phyloP scores from a whole-genome alignment of 2,329 filamentous ascomycete genomes.

The Clonostachys byssicola region DNA sequence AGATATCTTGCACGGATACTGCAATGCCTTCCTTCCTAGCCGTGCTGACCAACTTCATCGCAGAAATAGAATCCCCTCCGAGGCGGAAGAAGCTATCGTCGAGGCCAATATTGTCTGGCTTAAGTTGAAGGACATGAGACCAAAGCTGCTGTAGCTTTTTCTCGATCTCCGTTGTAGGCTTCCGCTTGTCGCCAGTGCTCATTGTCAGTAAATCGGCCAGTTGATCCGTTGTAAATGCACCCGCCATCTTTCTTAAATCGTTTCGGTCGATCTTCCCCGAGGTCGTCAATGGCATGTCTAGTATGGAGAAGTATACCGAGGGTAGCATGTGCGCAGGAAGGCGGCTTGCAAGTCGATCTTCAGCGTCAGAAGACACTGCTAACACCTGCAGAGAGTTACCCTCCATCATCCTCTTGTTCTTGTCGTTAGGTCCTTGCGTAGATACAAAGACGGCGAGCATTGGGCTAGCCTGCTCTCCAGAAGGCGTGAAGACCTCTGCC shows the following conservation, averaged over 20 bases:
- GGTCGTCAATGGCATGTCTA: slow-evolving; percentile 12
- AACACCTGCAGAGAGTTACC: too few relatives aligned
- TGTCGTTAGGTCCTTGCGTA: too few relatives aligned
- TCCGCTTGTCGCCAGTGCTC: neutral
- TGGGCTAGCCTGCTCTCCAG: too few relatives aligned
- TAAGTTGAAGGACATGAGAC: slow-evolving; percentile 23
- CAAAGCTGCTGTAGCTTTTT: slow-evolving; percentile 16
- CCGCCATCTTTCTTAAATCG: neutral
- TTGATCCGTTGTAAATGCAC: too few relatives aligned
- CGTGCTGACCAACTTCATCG: slow-evolving; percentile 9
- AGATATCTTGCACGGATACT: slow-evolving; percentile 11
- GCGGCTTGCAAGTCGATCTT: neutral
- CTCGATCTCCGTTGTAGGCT: slow-evolving; percentile 3
- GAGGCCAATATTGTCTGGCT: slow-evolving; percentile 4
- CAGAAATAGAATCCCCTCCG: slow-evolving; percentile 19
- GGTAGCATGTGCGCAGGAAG: too few relatives aligned
- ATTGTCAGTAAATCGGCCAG: neutral
- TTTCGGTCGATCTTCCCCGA: slow-evolving; percentile 16
- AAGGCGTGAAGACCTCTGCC: too few relatives aligned
- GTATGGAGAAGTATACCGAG: too few relatives aligned
- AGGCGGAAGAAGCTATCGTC: slow-evolving; percentile 18
- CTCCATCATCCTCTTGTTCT: too few relatives aligned
- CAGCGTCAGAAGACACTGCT: too few relatives aligned
- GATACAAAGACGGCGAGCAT: too few relatives aligned
- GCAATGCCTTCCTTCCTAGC: too few relatives aligned